Conservation (phyloP, 495 filamentous ascomycete species). For the Neurospora sp. region DNA sequence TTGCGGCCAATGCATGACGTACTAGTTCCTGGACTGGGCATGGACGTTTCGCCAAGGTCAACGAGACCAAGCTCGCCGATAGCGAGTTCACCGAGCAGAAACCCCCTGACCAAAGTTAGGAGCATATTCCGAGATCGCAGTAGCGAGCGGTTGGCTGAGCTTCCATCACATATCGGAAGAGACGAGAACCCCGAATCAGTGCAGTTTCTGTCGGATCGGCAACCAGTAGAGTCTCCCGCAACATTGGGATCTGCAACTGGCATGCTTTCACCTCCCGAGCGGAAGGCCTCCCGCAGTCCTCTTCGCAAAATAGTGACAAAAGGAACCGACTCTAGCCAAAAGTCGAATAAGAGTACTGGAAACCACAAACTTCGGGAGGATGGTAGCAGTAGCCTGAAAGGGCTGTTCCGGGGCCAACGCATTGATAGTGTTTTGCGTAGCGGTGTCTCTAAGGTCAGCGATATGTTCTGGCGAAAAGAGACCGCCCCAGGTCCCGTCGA, state of each 20-base stretch:
- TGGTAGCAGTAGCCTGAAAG: conserved; percentile 25
- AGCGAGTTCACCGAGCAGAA: conserved; percentile 28
- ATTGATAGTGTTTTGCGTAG: conserved; percentile 38
- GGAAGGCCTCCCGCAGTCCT: conserved; percentile 29
- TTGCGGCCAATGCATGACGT: conserved; percentile 20
- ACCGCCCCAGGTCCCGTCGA: conserved; percentile 9
- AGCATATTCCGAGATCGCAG: conserved; percentile 39
- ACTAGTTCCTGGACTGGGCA: conserved; percentile 27
- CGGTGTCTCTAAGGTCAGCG: conserved; percentile 38
- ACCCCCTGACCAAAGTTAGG: conserved; percentile 35
- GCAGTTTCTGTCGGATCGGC: conserved; percentile 7
- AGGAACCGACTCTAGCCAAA: conserved; percentile 24
- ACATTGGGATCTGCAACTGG: conserved; percentile 6
- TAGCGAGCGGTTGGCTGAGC: conserved; percentile 24
- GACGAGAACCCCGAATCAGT: conserved; percentile 8
- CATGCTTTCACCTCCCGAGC: conserved; percentile 14
- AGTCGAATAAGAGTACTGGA: conserved; percentile 28
- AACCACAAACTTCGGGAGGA: conserved; percentile 33
- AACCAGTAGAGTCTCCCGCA: conserved; percentile 10
- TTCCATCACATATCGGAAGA: conserved; percentile 13
- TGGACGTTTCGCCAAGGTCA: conserved; percentile 32
- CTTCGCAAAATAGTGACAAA: conserved; percentile 19
- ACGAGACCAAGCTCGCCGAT: conserved; percentile 22
- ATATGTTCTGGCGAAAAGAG: conserved; percentile 38
- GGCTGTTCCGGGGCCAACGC: conserved; percentile 35